Percentiles rank a stretch among this genome's conserved stretches.
Conservation (phyloP, 345 rosid species). For the Eucalyptus curtisii region DNA sequence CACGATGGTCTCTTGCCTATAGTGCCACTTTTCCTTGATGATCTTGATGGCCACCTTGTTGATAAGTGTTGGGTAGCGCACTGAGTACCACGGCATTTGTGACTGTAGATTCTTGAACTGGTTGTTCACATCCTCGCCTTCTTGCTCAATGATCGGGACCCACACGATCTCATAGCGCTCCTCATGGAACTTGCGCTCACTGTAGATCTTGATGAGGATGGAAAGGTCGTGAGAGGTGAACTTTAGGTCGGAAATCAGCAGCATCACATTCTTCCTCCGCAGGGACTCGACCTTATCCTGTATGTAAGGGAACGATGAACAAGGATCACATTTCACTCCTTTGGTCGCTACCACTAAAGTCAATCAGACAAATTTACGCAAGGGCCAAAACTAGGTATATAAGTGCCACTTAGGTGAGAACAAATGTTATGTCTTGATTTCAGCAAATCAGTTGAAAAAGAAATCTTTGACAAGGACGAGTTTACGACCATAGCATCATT, state of each 20-base stretch:
- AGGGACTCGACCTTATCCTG: slow-evolving; percentile 9
- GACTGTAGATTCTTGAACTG: background rate
- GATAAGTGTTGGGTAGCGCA: background rate
- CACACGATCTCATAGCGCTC: slow-evolving; percentile 11
- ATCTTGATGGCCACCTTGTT: slow-evolving; percentile 4
- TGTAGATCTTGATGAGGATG: slow-evolving; percentile 7
- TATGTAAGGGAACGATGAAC: background rate
- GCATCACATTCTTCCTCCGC: slow-evolving; percentile 8
- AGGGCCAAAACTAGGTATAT: background rate
- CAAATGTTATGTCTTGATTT: background rate
- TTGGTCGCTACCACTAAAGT: background rate
- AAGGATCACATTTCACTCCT: background rate
- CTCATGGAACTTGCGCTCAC: background rate
- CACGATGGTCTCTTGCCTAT: background rate
- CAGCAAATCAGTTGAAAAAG: background rate
- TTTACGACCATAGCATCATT: background rate
- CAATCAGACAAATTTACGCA: background rate
- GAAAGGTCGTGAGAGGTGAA: slow-evolving; percentile 1
- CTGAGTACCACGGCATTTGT: slow-evolving; percentile 11
- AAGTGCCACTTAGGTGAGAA: background rate
- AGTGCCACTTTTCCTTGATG: slow-evolving; percentile 7
- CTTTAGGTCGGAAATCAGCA: slow-evolving; percentile 12
- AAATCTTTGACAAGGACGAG: background rate
- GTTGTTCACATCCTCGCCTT: background rate
- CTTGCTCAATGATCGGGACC: slow-evolving; percentile 1